phyloP scores from a whole-genome alignment of 495 filamentous ascomycete species.

The Penicillium manginii region DNA sequence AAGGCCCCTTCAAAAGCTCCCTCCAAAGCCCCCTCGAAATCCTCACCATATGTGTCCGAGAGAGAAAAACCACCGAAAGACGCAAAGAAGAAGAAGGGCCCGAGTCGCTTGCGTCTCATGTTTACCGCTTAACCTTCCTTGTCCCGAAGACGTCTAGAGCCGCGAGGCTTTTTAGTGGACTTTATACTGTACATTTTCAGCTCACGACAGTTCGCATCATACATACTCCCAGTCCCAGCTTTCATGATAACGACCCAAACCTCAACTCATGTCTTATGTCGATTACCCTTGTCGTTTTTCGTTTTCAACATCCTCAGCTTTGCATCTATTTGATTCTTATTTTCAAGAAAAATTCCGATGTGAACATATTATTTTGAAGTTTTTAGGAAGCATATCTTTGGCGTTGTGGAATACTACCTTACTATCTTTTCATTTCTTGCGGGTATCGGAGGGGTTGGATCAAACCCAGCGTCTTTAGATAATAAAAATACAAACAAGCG shows the following conservation, averaged over 20 bases:
- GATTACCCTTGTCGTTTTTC: too few relatives aligned
- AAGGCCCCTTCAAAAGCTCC: conserved; percentile 29
- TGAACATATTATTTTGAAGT: background rate
- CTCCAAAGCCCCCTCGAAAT: conserved; percentile 26
- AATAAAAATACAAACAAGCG: background rate
- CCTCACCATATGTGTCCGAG: conserved; percentile 32
- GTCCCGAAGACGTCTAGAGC: background rate
- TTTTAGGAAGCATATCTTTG: background rate
- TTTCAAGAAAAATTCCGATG: background rate
- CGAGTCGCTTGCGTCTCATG: conserved; percentile 49
- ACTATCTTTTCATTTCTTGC: background rate
- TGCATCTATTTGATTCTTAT: background rate
- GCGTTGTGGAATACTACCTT: background rate
- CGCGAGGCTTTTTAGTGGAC: background rate
- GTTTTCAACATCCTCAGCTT: background rate
- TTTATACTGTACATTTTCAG: conserved; percentile 7
- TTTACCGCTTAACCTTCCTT: conserved; percentile 38
- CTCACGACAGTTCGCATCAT: background rate
- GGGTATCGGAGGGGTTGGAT: background rate
- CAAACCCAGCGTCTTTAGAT: background rate
- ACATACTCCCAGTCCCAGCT: conserved; percentile 2
- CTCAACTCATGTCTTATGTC: background rate
- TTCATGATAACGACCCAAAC: conserved; percentile 11
- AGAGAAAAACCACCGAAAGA: conserved; percentile 41
- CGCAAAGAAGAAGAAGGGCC: conserved; percentile 41